A percentile compares a stretch with the other conserved stretches of the same genome.
These are phyloP conservation scores for Dissoconium aciculare DNA, from an alignment of 2,329 filamentous ascomycete species.

Conservation along the genomic window DNA sequence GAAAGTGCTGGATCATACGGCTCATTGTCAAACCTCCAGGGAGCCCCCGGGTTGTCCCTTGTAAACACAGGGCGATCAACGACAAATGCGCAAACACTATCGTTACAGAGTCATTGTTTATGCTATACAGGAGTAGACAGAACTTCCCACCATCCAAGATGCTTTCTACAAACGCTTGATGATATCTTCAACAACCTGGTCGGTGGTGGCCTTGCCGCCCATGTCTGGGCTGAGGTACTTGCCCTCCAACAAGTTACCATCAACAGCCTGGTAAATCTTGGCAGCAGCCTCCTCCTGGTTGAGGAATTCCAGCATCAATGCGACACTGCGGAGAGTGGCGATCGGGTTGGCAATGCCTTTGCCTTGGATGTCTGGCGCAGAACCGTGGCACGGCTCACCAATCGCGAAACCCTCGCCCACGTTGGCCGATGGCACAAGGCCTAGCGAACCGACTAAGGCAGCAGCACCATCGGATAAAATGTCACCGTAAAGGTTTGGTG, in stretches of 20 bases:
- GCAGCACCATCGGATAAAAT: slow-evolving; percentile 92
- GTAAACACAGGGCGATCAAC: too few species aligned
- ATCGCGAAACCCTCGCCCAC: slow-evolving; percentile 91
- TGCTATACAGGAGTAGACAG: too few species aligned
- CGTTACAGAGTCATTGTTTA: too few species aligned
- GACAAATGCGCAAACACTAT: too few species aligned
- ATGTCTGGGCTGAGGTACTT: slow-evolving; percentile 76
- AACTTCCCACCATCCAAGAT: too few species aligned
- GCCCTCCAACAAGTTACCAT: slow-evolving; percentile 74
- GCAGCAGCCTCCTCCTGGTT: slow-evolving; percentile 75
- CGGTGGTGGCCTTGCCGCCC: slow-evolving; percentile 71
- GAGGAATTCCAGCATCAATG: slow-evolving; percentile 92
- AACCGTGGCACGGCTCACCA: slow-evolving; percentile 94
- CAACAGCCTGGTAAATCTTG: slow-evolving; percentile 80
- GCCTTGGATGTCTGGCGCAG: slow-evolving; percentile 89
- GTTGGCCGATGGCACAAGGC: slow-evolving; percentile 87
- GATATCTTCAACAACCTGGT: slow-evolving; percentile 77
- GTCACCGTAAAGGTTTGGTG: slow-evolving; percentile 93
- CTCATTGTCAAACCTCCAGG: too few species aligned
- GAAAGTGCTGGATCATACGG: too few species aligned
- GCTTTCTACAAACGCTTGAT: slow-evolving; percentile 55
- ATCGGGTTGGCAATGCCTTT: slow-evolving; percentile 90
- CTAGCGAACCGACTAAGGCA: slow-evolving; percentile 79
- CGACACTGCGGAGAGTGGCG: slow-evolving; percentile 78
- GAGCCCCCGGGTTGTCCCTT: too few species aligned